Evolutionary conservation across 2,329 filamentous ascomycete species (phyloP), one percentile per base, ranked within the genome.

Genomic region (Talaromyces funiculosus): DNA sequence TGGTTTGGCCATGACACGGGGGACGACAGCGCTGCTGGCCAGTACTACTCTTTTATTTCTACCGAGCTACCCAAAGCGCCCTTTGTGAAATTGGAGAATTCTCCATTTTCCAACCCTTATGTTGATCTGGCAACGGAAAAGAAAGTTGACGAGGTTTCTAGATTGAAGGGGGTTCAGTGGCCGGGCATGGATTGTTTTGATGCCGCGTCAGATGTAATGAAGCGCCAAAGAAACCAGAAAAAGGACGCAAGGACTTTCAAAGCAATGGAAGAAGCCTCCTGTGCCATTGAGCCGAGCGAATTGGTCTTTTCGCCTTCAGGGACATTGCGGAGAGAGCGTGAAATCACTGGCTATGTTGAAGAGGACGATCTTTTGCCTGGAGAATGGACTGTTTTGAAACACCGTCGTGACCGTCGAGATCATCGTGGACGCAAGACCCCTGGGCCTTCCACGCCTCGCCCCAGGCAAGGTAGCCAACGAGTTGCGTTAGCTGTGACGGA

Each of bases 141-240:
- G 42, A 71, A 68, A 33, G 65, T 67, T 3, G 75, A 77, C 33
- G 75, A 77, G 37, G 72, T 75, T 35, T 67, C 71, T 54, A 74
- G 75, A 63, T 67, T 81, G 37, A 81, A 81, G 64, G 80, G 80
- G 1, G 70, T 79, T 18, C 65, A 76, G 37, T 81, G 77, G 77
- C 79, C 79, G 26, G 80, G 80, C 20, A 82, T 82, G 80, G 76
- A 78, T 62, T 70, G 81, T 31, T 82, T 81, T 64, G 80, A 82
- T 66, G 78, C 80, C 31, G 80, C 80, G 14, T 80, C 78, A 0
- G 70, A 75, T 59, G 74, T 79, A 57, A 80, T 79, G 75, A 77
- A 74, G 63, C 74, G 76, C 45, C 78, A 75, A 62, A 76, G 80
- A 42, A 82, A 82, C 60, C 80, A 82, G 66, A 81, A 80, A 65